Evolutionary conservation across 140 eudicot genomes (phyloP), one percentile per base, ranked within the genome.

Genomic region (Bidens hawaiensis): DNA sequence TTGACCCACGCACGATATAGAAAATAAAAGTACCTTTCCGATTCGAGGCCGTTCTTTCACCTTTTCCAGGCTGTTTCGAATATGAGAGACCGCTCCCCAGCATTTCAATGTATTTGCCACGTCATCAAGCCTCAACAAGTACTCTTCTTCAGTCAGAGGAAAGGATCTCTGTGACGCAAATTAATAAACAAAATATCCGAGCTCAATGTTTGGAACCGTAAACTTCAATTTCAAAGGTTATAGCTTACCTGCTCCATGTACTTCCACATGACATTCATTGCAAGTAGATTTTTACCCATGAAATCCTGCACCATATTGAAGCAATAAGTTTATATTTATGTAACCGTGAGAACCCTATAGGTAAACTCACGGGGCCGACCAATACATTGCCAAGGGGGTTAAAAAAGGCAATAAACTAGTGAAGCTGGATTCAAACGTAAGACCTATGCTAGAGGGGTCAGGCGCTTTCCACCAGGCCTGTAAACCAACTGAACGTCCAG

Each of bases 211-310:
- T 0, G 12, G 17, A 26, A 58, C 15, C 46, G 54, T n/a, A 56
- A 28, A 10, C 58, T 43, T 52, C 9, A 23, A 21, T 14, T 17
- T 40, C 36, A 64, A 9, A n/a, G n/a, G 69, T 11, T 22, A 27
- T 38, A 17, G 62, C 74, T 79, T 31, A 88, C 99, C 94, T 93
- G 99, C 77, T 93, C 99, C 76, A 74, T 79, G 77, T 88, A 93
- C 76, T 93, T 93, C 99, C 99, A 93, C 99, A 93, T 93, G 65
- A 93, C 99, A 85, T 93, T 93, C 83, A 93, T 5, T 50, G 99
- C 99, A 68, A 93, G 97, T 57, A 93, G 90, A 74, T 93, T 88
- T 85, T 82, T 85, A 43, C 99, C 99, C 99, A 93, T 93, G 78
- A 93, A 93, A 62, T 93, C 99, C 99, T 86, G 65, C 78, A 82